These are phyloP conservation scores for Arthrobotrys entomopaga DNA, from an alignment of 2,329 filamentous ascomycete genomes.

Conservation along the genomic window DNA sequence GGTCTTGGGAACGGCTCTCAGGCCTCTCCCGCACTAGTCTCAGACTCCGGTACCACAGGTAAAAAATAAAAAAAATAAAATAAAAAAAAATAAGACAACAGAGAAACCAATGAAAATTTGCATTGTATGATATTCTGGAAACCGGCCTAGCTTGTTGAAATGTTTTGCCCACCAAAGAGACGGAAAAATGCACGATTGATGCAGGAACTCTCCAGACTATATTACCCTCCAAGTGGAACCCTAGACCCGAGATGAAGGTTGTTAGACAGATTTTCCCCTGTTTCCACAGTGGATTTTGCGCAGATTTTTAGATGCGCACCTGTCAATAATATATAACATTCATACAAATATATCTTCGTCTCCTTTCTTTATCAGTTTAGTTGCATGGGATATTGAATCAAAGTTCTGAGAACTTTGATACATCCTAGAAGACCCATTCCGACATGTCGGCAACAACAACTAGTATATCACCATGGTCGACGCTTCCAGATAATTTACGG, in stretches of 20 bases:
- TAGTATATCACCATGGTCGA: constrained; percentile 52
- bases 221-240: constrained; percentile 19
- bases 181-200: constrained; percentile 19
- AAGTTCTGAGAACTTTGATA: too few species aligned
- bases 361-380: too few species aligned
- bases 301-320: not conserved
- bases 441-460: constrained; percentile 49
- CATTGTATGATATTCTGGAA: not conserved
- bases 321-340: constrained; percentile 4
- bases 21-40: too few species aligned
- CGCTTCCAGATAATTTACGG: constrained; percentile 41
- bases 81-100: too few species aligned
- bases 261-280: constrained; percentile 31
- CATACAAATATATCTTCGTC: too few species aligned
- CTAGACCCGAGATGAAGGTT: not conserved
- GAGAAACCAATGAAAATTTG: constrained; percentile 31
- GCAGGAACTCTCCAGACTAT: constrained; percentile 37
- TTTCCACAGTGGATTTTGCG: constrained; percentile 4
- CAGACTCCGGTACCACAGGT: constrained; percentile 18
- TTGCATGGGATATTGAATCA: too few species aligned
- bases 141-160: not conserved
- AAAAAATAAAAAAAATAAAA: too few species aligned
- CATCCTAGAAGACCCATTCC: constrained; percentile 2
- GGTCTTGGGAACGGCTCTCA: constrained; percentile 14
- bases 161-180: not conserved